Evolutionary conservation across 1,284 basidiomycete genomes (phyloP).

Genomic region (Sporisorium reilianum): DNA sequence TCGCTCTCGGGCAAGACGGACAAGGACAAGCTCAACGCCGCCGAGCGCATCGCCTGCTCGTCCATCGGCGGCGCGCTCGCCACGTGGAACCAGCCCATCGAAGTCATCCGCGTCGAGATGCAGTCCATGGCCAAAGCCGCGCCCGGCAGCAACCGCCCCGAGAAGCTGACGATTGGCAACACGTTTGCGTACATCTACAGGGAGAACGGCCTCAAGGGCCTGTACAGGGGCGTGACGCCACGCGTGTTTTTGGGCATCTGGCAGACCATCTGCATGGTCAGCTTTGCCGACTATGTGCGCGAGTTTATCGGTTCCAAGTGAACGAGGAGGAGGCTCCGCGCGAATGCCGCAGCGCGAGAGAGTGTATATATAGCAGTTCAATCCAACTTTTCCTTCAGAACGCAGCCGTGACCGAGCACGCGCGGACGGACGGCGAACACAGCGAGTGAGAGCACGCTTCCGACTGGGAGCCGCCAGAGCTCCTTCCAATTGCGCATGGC

Average conservation of each 20-base stretch:
- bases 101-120: slow-evolving; percentile 98
- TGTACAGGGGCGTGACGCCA: slow-evolving; percentile 97
- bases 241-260: slow-evolving; percentile 95
- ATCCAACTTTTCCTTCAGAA: background rate
- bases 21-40: slow-evolving; percentile 79
- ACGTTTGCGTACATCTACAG: slow-evolving; percentile 93
- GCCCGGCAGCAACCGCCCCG: slow-evolving; percentile 79
- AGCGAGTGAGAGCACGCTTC: background rate
- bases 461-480: background rate
- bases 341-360: no score
- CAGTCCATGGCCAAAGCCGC: slow-evolving; percentile 94
- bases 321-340: no score
- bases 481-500: background rate
- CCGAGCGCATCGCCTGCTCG: slow-evolving; percentile 91
- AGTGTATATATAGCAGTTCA: background rate
- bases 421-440: no score
- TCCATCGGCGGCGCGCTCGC: slow-evolving; percentile 91
- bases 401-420: no score
- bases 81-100: slow-evolving; percentile 99
- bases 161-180: slow-evolving; percentile 86
- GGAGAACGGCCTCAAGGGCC: slow-evolving; percentile 94
- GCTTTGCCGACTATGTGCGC: slow-evolving; percentile 89
- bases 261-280: slow-evolving; percentile 98
- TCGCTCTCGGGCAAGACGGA: slow-evolving; percentile 80
- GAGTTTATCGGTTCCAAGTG: slow-evolving; percentile 53